These are phyloP conservation scores for Epichloe scottii DNA, from an alignment of 2,329 filamentous ascomycete species.

Conservation along the genomic window DNA sequence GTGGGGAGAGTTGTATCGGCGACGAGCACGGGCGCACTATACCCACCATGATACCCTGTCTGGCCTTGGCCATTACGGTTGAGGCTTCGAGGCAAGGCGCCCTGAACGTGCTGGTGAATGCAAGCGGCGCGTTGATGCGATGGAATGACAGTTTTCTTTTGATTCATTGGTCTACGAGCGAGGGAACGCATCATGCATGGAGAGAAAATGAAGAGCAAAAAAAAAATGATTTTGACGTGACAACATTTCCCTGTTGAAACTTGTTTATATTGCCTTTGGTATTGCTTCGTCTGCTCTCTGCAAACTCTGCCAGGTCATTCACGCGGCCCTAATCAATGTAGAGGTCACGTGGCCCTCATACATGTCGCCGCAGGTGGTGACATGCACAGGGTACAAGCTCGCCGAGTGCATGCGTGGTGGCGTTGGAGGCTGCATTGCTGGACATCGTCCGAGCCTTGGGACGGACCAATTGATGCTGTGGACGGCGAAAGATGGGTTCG, in stretches of 20 bases:
- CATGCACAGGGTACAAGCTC: not conserved
- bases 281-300: not conserved
- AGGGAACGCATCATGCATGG: not conserved
- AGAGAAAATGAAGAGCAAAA: not conserved
- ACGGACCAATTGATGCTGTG: not conserved
- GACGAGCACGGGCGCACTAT: slow-evolving; percentile 26
- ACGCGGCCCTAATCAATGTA: not conserved
- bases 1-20: slow-evolving; percentile 22
- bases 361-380: not conserved
- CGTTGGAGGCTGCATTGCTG: slow-evolving; percentile 4
- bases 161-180: not conserved
- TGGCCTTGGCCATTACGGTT: slow-evolving; percentile 20
- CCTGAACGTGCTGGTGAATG: not conserved
- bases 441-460: not conserved
- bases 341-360: not conserved
- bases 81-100: not conserved
- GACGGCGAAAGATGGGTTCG: not conserved
- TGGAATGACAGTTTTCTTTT: not conserved
- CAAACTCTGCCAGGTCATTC: not conserved
- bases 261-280: not conserved
- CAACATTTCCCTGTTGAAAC: not conserved
- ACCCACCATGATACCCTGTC: slow-evolving; percentile 29
- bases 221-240: not conserved
- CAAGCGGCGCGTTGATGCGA: slow-evolving; percentile 2
- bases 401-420: not conserved